Percentiles rank a stretch among this genome's conserved stretches.
Evolutionary conservation across 2,329 filamentous ascomycete genomes (phyloP).

Genomic region (Orbilia oligospora): DNA sequence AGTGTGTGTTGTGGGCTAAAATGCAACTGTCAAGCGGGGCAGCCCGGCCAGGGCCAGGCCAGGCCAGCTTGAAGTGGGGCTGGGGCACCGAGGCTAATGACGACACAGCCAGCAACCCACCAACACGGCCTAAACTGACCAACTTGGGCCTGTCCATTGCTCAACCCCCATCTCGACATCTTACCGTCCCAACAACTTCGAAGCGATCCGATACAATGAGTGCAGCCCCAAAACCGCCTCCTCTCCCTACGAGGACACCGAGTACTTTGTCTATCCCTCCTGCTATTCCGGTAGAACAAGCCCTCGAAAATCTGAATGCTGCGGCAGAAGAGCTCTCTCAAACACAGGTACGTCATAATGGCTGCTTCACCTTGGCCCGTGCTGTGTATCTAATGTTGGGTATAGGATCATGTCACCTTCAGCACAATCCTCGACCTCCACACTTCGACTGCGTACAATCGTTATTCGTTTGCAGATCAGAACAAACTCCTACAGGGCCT

Average conservation of each 20-base stretch:
- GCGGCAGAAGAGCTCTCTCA: slow-evolving; percentile 47
- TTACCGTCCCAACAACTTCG: slow-evolving; percentile 16
- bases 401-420: slow-evolving; percentile 52
- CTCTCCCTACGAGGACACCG: slow-evolving; percentile 48
- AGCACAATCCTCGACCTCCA: slow-evolving; percentile 54
- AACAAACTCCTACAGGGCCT: slow-evolving; percentile 45
- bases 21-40: slow-evolving; percentile 27
- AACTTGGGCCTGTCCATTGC: slow-evolving; percentile 17
- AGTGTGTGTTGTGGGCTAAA: slow-evolving; percentile 21
- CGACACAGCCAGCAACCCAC: slow-evolving; percentile 37
- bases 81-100: slow-evolving; percentile 44
- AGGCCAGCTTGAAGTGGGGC: slow-evolving; percentile 30
- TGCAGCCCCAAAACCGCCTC: slow-evolving; percentile 46
- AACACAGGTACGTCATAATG: slow-evolving; percentile 20
- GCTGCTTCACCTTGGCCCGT: slow-evolving; percentile 4
- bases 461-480: slow-evolving; percentile 55
- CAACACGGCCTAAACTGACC: slow-evolving; percentile 18
- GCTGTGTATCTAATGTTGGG: neutral
- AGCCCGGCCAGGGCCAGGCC: slow-evolving; percentile 8
- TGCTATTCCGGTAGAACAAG: slow-evolving; percentile 43
- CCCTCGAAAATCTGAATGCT: slow-evolving; percentile 41
- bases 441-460: slow-evolving; percentile 51
- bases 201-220: slow-evolving; percentile 44
- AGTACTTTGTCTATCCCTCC: slow-evolving; percentile 48
- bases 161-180: slow-evolving; percentile 12